Percentiles rank a stretch among this genome's conserved stretches.
phyloP scores from a whole-genome alignment of 2,329 filamentous ascomycete genomes.

The Diaporthe longicolla region DNA sequence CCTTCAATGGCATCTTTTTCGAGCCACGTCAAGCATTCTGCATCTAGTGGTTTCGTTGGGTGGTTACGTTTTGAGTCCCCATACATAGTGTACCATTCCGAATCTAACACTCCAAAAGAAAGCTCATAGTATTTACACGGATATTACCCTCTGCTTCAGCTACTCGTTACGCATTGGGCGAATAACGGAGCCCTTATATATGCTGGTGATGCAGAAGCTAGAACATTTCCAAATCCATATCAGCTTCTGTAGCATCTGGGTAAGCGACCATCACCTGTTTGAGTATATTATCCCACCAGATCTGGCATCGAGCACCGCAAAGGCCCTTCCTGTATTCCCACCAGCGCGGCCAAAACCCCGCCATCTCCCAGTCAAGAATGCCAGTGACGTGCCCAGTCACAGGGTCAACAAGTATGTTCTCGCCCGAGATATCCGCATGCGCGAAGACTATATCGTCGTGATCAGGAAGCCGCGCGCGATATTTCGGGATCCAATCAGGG shows the following conservation, averaged over 20 bases:
- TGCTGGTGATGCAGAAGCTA: neutral
- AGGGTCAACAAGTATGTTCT: neutral
- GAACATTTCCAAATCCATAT: neutral
- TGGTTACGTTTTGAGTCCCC: too few species aligned
- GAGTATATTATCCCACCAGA: neutral
- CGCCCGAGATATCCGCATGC: neutral
- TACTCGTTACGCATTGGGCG: too few species aligned
- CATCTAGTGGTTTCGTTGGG: too few species aligned
- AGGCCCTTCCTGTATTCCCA: neutral
- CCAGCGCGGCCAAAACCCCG: constrained; percentile 1
- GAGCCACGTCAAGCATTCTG: too few species aligned
- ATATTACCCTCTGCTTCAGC: too few species aligned
- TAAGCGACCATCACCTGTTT: neutral
- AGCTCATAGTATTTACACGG: too few species aligned
- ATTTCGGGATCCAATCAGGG: neutral
- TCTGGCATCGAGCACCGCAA: neutral
- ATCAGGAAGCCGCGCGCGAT: neutral
- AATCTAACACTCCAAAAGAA: too few species aligned
- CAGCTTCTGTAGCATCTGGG: neutral
- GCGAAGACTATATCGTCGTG: neutral
- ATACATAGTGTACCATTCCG: too few species aligned
- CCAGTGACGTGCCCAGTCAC: neutral
- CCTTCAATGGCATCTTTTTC: too few species aligned
- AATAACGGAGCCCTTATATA: neutral
- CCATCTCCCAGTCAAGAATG: neutral